Conservation (phyloP, 73 alveolate species). For the Uronychia setigera region DNA sequence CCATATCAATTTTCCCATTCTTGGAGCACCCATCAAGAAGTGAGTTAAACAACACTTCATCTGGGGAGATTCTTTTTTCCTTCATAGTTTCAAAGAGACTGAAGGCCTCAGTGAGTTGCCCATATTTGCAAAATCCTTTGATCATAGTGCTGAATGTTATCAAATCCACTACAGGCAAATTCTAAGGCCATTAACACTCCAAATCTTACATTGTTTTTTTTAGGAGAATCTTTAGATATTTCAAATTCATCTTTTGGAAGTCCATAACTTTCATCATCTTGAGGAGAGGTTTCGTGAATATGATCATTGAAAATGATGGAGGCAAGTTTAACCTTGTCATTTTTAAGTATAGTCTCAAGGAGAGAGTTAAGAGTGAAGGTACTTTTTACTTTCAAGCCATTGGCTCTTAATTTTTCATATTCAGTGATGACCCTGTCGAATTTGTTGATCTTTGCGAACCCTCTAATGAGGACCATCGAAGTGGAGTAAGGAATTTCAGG, state of each 20-base stretch:
- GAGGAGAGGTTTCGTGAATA: background rate
- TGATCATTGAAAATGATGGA: background rate
- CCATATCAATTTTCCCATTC: slow-evolving; percentile 1
- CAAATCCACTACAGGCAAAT: slow-evolving; percentile 36
- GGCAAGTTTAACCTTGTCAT: background rate
- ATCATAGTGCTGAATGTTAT: slow-evolving; percentile 70
- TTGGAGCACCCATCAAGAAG: slow-evolving; percentile 72
- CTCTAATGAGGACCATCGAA: background rate
- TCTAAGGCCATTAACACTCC: background rate
- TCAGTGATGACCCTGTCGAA: background rate
- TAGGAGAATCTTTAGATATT: background rate
- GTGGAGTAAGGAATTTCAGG: slow-evolving; percentile 19
- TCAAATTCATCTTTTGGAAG: background rate
- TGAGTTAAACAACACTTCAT: slow-evolving; percentile 73
- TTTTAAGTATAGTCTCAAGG: background rate
- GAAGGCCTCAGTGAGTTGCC: slow-evolving; percentile 54
- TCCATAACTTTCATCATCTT: background rate
- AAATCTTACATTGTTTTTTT: background rate
- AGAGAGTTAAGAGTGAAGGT: slow-evolving; percentile 4
- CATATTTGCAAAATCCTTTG: slow-evolving; percentile 68
- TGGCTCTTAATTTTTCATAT: background rate
- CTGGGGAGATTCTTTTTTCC: slow-evolving; percentile 60
- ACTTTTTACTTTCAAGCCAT: background rate
- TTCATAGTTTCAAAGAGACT: slow-evolving; percentile 45
- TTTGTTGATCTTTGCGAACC: background rate